Base-by-base conservation (phyloP, 192 early-diverging fungal species). In the Funneliformis mosseae region DNA sequence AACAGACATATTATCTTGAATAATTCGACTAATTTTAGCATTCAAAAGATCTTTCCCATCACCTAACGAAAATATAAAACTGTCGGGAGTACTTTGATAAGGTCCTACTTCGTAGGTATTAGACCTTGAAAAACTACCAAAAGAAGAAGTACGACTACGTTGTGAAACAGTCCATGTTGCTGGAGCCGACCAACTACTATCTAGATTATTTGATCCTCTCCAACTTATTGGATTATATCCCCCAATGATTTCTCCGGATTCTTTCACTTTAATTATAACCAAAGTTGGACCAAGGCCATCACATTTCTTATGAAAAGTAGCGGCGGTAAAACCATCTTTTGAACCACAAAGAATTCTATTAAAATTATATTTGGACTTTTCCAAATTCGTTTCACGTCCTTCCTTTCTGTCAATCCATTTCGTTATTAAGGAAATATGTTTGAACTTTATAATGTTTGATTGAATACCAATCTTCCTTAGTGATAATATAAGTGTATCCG, bases 21-120 rank as follows among this genome's bases (percentile, higher is more conserved):
- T 12, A 25, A 74, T 55, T 18, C 73, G 42, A 50, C 73, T 74
- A 39, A 74, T 27, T 48, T 59, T 59, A 12, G 33, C 45, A 21
- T 46, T 33, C 27, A 11, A 42, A 11, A 74, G 16, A 59, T 59
- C 46, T 59, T 55, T 46, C 38, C 73, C 73, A 14, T 74, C 46
- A 23, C 73, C 73, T 14, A 74, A 48, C 18, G 46, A 59, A 48
- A 74, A 74, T 74, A 74, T 55, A 48, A 74, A 74, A 74, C 73
- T 74, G 18, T 74, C 25, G 27, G 27, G 25, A 21, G 46, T 74
- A 27, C 14, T 74, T 41, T 74, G 73, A 74, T 59, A 74, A 23
- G 73, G 73, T 33, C 73, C 46, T 33, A 23, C 7, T 33, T 74
- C 73, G 25, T 72, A 72, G 12, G 25, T 5, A 23, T 7, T n/a